Evolutionary conservation across 2,329 filamentous ascomycete genomes (phyloP), one percentile per base, ranked within the genome.

Genomic region (Paraconiothyrium brasiliense): DNA sequence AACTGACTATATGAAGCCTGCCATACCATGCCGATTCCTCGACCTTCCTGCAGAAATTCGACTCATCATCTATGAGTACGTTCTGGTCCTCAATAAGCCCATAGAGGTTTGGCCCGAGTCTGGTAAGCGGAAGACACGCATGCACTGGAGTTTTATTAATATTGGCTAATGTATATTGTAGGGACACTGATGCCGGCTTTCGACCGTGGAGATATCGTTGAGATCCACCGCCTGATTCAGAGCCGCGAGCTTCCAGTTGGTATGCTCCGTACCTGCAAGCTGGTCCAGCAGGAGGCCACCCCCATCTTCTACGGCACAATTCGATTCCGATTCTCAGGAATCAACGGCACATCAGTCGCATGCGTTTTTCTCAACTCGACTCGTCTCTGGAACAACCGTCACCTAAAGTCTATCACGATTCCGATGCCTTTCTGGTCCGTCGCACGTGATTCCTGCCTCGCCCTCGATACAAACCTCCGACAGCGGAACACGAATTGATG

Each of bases 11-110:
- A 6, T 16, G 22, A 20, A 46, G 48, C 30, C 16, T 8, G 30
- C 3, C 4, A n/a, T 6, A 32, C 4, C 48, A 9, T 58, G 58
- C 34, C 54, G 37, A 16, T 24, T 61, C 16, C 30, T 61, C 13
- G 32, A 61, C 9, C 39, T 61, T 10, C 54, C 59, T 9, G 14
- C 32, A 10, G 59, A 61, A 32, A 46, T 61, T 14, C 59, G 59
- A 8, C 30, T 39, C 47, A 58, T 49, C 20, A 54, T 58, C 30
- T 61, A 51, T 32, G 41, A 57, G 47, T 41, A 34, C 20, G 54
- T 32, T 6, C 27, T 58, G 13, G 34, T n/a, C 14, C 34, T 43
- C 20, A 24, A 32, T 27, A 44, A 50, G 14, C n/a, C 22, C 16
- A 47, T 50, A 3, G 37, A 50, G 34, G 3, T 44, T n/a, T 41